Evolutionary conservation across 495 filamentous ascomycete genomes (phyloP).

Genomic region (Glarea lozoyensis): DNA sequence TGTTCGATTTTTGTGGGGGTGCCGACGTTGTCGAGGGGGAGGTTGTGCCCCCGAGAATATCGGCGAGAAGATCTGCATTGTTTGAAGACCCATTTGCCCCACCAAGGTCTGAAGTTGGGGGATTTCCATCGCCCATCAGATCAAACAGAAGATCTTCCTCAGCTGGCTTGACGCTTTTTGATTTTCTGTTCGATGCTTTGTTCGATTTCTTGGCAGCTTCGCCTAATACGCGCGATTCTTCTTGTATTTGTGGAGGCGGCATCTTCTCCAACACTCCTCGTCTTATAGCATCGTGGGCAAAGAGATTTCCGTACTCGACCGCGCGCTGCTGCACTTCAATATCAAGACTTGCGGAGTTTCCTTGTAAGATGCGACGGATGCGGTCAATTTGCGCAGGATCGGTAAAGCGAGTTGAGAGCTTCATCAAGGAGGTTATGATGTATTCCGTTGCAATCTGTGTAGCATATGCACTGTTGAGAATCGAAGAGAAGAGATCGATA

Average conservation of each 20-base stretch:
- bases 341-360: conserved; percentile 73
- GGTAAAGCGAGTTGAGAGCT: conserved; percentile 81
- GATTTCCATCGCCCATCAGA: conserved; percentile 75
- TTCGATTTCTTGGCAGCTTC: conserved; percentile 74
- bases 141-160: conserved; percentile 90
- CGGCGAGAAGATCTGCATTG: conserved; percentile 79
- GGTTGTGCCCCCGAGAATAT: conserved; percentile 59
- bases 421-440: conserved; percentile 90
- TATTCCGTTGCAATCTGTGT: conserved; percentile 87
- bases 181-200: conserved; percentile 64
- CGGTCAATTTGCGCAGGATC: conserved; percentile 78
- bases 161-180: conserved; percentile 68
- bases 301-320: conserved; percentile 91
- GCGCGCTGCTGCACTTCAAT: conserved; percentile 93
- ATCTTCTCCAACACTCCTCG: conserved; percentile 91
- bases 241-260: conserved; percentile 93
- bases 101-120: conserved; percentile 37
- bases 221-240: conserved; percentile 84
- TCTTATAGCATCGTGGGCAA: conserved; percentile 79
- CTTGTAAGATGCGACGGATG: conserved; percentile 65
- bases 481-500: conserved; percentile 81
- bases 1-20: conserved; percentile 44
- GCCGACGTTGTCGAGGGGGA: conserved; percentile 44
- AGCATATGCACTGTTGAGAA: conserved; percentile 87
- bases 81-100: conserved; percentile 58